These are phyloP conservation scores for Davidsoniella australis DNA, from an alignment of 2,329 filamentous ascomycete species.

Conservation along the genomic window DNA sequence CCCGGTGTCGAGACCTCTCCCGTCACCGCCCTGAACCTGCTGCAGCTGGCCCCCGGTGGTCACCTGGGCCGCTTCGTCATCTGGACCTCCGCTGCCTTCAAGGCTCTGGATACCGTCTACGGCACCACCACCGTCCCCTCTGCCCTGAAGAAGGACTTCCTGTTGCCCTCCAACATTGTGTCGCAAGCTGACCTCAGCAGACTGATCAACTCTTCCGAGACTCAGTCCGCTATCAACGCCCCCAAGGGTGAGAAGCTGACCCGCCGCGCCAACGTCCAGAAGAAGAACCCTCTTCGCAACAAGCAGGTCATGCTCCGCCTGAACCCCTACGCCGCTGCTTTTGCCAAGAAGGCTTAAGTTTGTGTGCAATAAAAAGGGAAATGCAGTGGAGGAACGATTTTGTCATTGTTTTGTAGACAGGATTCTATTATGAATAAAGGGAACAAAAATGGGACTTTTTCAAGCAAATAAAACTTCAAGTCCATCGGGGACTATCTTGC, in stretches of 20 bases:
- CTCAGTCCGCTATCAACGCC: conserved; percentile 86
- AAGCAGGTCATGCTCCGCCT: conserved; percentile 96
- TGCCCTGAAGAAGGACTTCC: conserved; percentile 96
- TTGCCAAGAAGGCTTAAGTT: conserved; percentile 43
- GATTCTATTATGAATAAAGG: conserved; percentile 12
- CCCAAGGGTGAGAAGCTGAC: conserved; percentile 80
- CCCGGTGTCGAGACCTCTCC: conserved; percentile 93
- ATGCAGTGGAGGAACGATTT: conserved; percentile 5
- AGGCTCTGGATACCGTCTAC: conserved; percentile 93
- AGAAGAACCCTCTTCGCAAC: conserved; percentile 99
- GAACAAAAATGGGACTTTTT: conserved; percentile 13
- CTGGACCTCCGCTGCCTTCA: conserved; percentile 96
- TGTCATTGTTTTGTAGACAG: conserved; percentile 12
- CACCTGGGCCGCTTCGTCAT: conserved; percentile 98
- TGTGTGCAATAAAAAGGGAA: conserved; percentile 6
- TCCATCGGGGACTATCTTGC: conserved; percentile 15
- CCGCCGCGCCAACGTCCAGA: conserved; percentile 84
- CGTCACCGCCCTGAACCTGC: conserved; percentile 89
- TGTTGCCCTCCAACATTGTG: conserved; percentile 83
- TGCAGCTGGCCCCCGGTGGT: conserved; percentile 96
- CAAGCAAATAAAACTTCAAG: conserved; percentile 9
- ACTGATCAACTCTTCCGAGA: conserved; percentile 97
- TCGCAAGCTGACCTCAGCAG: conserved; percentile 89
- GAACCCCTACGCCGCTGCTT: conserved; percentile 92
- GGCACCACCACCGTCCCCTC: conserved; percentile 79